A percentile compares a stretch with the other conserved stretches of the same genome.
Conservation (phyloP, 164 flowering plant genomes). For the Magnolia kwangsiensis region DNA sequence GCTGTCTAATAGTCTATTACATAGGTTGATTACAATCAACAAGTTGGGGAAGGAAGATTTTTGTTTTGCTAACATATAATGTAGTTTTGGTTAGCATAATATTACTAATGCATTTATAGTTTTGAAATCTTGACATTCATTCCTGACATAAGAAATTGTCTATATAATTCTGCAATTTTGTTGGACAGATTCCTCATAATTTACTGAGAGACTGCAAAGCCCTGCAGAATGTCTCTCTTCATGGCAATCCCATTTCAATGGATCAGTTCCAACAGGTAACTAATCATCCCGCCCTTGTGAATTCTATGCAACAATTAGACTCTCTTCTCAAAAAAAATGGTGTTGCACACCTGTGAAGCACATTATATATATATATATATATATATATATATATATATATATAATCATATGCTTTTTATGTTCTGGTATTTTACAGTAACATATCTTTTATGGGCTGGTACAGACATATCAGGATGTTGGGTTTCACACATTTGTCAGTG, state of each 20-base stretch:
- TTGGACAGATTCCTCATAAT: slow-evolving; percentile 66
- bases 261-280: slow-evolving; percentile 86
- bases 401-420: too few relatives aligned
- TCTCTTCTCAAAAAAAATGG: background rate
- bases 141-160: background rate
- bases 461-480: background rate
- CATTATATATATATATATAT: too few relatives aligned
- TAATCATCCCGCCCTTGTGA: background rate
- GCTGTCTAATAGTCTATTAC: too few relatives aligned
- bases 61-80: too few relatives aligned
- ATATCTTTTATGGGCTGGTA: background rate
- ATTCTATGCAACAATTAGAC: background rate
- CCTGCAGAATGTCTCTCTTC: slow-evolving; percentile 84
- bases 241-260: slow-evolving; percentile 87
- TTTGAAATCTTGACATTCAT: background rate
- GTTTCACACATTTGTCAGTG: background rate
- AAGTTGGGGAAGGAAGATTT: too few relatives aligned
- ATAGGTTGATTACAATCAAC: too few relatives aligned
- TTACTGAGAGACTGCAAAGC: slow-evolving; percentile 80
- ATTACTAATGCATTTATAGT: background rate
- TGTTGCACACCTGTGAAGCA: background rate
- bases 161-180: slow-evolving; percentile 2
- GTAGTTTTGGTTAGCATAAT: too few relatives aligned
- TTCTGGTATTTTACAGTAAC: too few relatives aligned
- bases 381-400: too few relatives aligned